Evolutionary conservation across 768 basidiomycete genomes (phyloP).

Genomic region (Multifurca ochricompacta): DNA sequence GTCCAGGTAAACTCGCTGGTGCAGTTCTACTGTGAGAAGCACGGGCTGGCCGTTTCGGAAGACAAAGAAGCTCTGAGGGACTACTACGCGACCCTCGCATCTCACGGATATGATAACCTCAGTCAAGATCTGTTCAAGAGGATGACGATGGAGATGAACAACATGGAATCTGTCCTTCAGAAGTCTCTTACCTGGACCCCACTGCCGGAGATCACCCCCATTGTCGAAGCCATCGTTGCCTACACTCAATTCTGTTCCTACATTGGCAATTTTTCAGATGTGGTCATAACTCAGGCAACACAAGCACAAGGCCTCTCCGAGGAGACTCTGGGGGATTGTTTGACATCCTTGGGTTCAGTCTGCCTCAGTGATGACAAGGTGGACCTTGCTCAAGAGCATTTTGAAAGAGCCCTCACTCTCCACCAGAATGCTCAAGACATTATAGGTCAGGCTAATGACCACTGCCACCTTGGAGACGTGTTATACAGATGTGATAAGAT

Average conservation of each 20-base stretch:
- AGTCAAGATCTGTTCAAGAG: neutral
- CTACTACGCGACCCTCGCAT: conserved; percentile 11
- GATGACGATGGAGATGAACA: conserved; percentile 15
- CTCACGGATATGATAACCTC: conserved; percentile 11
- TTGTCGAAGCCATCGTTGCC: conserved; percentile 10
- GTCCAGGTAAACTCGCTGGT: conserved; percentile 18
- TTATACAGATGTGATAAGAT: conserved; percentile 4
- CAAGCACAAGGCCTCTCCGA: neutral
- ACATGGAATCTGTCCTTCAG: conserved; percentile 7
- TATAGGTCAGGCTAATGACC: conserved; percentile 12
- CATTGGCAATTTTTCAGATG: conserved; percentile 12
- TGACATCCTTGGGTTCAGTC: conserved; percentile 1
- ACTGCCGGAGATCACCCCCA: neutral
- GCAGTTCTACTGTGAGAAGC: conserved; percentile 9
- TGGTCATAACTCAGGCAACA: neutral
- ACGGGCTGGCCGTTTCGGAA: neutral
- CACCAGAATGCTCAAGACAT: conserved; percentile 9
- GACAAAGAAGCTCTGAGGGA: conserved; percentile 6
- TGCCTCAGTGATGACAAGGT: conserved; percentile 1
- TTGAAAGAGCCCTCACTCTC: neutral
- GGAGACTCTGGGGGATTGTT: conserved; percentile 5
- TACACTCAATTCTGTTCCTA: conserved; percentile 12
- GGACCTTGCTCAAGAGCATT: neutral
- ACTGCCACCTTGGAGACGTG: conserved; percentile 13
- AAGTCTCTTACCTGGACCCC: conserved; percentile 7